Evolutionary conservation across 2,329 filamentous ascomycete genomes (phyloP), one percentile per base, ranked within the genome.

Genomic region (Didymella lethalis): DNA sequence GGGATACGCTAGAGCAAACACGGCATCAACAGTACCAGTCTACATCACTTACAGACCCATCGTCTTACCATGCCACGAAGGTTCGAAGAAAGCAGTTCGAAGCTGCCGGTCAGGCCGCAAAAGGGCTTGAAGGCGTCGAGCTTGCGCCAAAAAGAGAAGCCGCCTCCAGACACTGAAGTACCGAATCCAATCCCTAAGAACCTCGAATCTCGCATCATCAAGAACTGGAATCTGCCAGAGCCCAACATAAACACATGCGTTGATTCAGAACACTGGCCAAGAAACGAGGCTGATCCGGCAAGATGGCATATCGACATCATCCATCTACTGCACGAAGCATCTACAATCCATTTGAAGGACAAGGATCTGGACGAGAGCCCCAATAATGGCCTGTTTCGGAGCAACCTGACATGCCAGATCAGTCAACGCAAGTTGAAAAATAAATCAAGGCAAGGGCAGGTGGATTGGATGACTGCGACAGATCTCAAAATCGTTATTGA

Each of bases 261-360:
- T 7, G 3, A 34, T 28, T 7, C 51, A 4, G 23, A 51, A 6
- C 36, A 2, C 5, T 59, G 57, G 57, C 57, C 57, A 2, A 14
- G 11, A 2, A 34, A 52, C 7, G 51, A 55, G 29, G 14, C 47
- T 1, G 51, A 59, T 14, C 23, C 51, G 2, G 26, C 34, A 18
- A 36, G 48, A 40, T 59, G 57, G 57, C 41, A 29, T 20, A 20
- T 44, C 34, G 51, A 59, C 3, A 45, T 59, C 10, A 4, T 59
- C 7, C 41, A 36, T 11, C 57, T 59, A 3, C 34, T 59, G 1
- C 48, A 52, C 8, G 28, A 59, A 18, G 57, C 51, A 26, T 59
- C 57, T 5, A 28, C 34, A n/a, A 50, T 50, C 28, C 14, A 20
- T n/a, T 7, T 44, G n/a, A 16, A 44, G 28, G 31, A 34, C 25